Percentiles rank a stretch among this genome's conserved stretches.
Conservation (phyloP, 441 rosid species). For the Populus hybrid region DNA sequence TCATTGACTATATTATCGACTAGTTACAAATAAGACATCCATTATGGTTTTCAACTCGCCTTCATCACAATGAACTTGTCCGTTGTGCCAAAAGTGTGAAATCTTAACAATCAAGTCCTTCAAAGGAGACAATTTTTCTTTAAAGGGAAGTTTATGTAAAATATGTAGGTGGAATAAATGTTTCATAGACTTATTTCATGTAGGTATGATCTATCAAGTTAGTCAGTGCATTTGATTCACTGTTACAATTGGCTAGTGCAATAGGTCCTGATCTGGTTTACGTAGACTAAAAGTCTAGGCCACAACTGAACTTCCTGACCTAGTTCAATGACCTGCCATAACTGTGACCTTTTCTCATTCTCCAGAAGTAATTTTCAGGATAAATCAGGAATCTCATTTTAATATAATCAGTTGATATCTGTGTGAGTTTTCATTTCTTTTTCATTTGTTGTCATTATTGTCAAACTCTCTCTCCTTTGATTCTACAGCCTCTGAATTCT, state of each 20-base stretch:
- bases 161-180: too few species aligned
- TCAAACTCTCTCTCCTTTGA: constrained; percentile 5
- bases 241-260: background rate
- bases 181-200: too few species aligned
- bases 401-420: constrained; percentile 3
- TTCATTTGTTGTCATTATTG: constrained; percentile 1
- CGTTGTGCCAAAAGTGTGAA: too few species aligned
- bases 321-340: background rate
- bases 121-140: too few species aligned
- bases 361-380: background rate
- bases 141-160: too few species aligned
- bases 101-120: too few species aligned
- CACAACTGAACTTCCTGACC: background rate
- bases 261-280: background rate
- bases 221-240: too few species aligned
- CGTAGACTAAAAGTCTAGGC: background rate
- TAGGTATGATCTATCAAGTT: too few species aligned
- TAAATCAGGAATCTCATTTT: constrained; percentile 1
- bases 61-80: too few species aligned
- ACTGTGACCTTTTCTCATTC: background rate
- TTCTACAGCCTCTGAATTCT: constrained; percentile 17
- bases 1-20: too few species aligned
- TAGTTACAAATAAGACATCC: too few species aligned
- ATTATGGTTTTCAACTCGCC: too few species aligned
- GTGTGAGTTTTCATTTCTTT: background rate